Evolutionary conservation across 176 grass and related monocot genomes (phyloP), one percentile per base, ranked within the genome.

Genomic region (Aegilops speltoides): DNA sequence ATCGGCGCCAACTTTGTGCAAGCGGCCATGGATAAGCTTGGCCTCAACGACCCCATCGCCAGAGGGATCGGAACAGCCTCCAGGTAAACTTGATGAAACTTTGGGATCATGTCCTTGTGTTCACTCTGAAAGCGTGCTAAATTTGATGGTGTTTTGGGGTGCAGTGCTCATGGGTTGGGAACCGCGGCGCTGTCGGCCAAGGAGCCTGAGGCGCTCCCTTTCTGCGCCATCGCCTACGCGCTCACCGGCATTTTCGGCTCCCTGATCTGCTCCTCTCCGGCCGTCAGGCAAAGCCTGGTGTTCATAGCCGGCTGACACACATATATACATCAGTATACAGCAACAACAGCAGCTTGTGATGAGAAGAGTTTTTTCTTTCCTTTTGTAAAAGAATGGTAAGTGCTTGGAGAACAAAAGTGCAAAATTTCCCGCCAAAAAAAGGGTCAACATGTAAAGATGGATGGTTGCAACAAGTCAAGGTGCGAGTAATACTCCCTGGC

Each of bases 1-100:
- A 83, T 98, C 7, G 97, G 97, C 31, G 97, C 97, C 3, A 99
- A 99, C 83, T 99, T 99, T 50, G 97, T 93, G 13, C 92, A 94
- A 86, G 90, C 90, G 29, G 94, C 86, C 38, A 91, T 99, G 97
- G 94, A 96, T 72, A 96, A 89, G 28, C 89, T 99, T 72, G 89
- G 94, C 57, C 81, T 96, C n/a, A 89, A 90, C 29, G 97, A 99
- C 71, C 92, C 97, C 17, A 96, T 99, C 65, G 92, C 97, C 4
- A 88, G 94, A 88, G 97, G 94, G 87, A 88, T 96, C 67, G 97
- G 90, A 37, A 99, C 97, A 24, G 97, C 97, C 69, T 96, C 97
- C 37, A 98, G 96, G 96, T 98, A 92, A 73, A 11, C 59, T 19
- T 52, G 43, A 75, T 29, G 43, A 31, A 52, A 31, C 4, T 31